Conservation (phyloP, 2,329 filamentous ascomycete genomes). For the Sclerotinia nivalis region DNA sequence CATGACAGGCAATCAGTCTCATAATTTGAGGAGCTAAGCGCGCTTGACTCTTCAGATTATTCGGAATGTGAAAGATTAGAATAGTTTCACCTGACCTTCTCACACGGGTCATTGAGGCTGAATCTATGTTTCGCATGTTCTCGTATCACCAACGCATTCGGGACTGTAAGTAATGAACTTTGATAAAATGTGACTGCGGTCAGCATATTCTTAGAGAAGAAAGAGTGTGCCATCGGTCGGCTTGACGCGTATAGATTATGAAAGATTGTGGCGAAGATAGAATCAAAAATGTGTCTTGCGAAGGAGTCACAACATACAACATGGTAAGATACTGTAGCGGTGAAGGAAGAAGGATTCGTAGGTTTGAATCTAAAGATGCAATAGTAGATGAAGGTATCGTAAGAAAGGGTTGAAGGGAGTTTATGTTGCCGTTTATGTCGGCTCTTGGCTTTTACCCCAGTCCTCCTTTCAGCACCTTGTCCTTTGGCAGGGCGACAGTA, state of each 20-base stretch:
- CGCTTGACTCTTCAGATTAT: constrained; percentile 20
- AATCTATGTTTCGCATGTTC: constrained; percentile 6
- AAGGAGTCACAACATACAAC: constrained; percentile 20
- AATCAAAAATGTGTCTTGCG: neutral
- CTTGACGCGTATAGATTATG: constrained; percentile 12
- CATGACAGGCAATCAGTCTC: constrained; percentile 12
- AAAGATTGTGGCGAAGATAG: constrained; percentile 18
- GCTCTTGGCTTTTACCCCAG: constrained; percentile 9
- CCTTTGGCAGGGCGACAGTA: neutral
- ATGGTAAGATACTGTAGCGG: constrained; percentile 17
- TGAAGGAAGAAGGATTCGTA: constrained; percentile 20
- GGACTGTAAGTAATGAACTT: neutral
- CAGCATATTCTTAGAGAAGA: neutral
- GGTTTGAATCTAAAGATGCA: constrained; percentile 9
- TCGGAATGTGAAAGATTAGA: constrained; percentile 14
- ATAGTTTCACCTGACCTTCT: constrained; percentile 21
- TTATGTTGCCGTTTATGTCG: neutral
- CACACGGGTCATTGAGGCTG: constrained; percentile 22
- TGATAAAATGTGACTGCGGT: constrained; percentile 12
- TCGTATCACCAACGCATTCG: neutral
- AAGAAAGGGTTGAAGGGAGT: constrained; percentile 1
- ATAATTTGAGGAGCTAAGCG: constrained; percentile 16
- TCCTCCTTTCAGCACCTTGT: neutral
- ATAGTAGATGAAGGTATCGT: constrained; percentile 15
- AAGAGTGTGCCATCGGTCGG: constrained; percentile 2